phyloP scores from a whole-genome alignment of 148 eudicot genomes.

The Rhododendron kiyosumense region DNA sequence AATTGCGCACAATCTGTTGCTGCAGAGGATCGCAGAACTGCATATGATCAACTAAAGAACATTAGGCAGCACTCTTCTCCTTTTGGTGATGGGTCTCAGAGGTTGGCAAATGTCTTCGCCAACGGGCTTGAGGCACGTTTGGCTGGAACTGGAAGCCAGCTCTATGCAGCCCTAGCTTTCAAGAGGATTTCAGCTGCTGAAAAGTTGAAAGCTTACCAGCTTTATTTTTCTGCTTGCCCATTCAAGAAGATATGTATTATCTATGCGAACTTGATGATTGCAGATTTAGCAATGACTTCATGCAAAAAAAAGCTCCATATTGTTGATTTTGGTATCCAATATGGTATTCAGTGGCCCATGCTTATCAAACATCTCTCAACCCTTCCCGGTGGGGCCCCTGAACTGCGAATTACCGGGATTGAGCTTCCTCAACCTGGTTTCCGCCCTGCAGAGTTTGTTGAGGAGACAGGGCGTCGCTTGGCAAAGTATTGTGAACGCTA shows the following conservation, averaged over 20 bases:
- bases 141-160: conserved; percentile 41
- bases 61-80: conserved; percentile 37
- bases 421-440: conserved; percentile 43
- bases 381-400: conserved; percentile 29
- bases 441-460: conserved; percentile 35
- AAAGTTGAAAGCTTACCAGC: conserved; percentile 39
- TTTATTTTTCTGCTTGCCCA: conserved; percentile 33
- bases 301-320: conserved; percentile 31
- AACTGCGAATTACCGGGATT: conserved; percentile 43
- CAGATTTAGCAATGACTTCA: conserved; percentile 12
- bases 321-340: conserved; percentile 40
- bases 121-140: conserved; percentile 46
- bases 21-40: conserved; percentile 39
- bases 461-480: conserved; percentile 43
- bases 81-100: conserved; percentile 32
- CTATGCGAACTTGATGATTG: conserved; percentile 29
- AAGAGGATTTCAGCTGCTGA: conserved; percentile 33
- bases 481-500: conserved; percentile 35
- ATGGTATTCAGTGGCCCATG: conserved; percentile 50
- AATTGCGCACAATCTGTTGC: conserved; percentile 63
- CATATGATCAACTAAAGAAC: conserved; percentile 37
- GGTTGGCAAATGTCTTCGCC: conserved; percentile 41
- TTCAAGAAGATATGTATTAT: conserved; percentile 28
- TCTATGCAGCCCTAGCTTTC: conserved; percentile 27
- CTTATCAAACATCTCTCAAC: conserved; percentile 23